Evolutionary conservation across 1,139 yeast genomes (phyloP), one percentile per base, ranked within the genome.

Genomic region (Pichiaceae sp.): DNA sequence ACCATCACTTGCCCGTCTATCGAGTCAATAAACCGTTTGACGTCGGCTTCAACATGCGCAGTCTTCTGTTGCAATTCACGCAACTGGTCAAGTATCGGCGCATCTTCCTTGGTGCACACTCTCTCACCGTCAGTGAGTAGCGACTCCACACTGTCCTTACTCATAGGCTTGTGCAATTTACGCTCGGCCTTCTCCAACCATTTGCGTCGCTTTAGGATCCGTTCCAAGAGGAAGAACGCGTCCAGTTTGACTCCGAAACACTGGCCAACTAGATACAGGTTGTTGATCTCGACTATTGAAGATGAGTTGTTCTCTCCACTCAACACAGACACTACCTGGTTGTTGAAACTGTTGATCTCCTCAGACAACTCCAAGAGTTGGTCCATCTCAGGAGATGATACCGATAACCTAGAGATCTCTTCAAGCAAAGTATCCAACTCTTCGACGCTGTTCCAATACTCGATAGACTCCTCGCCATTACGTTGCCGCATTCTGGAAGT

Each of bases 331-430:
- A 23, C 37, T 4, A 75, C 75, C 11, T 72, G 68, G 32, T 63
- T 56, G 42, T 73, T 78, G 53, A 70, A 82, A 35, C 66, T 66
- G 36, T 65, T 67, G 33, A 82, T 68, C 45, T 76, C 82, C 27
- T 52, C 57, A 17, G 70, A 69, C 37, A 78, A 66, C 42, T 73
- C 80, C 9, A 68, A 44, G 7, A 82, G 57, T 46, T 72, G 78
- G n/a, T 72, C 78, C 40, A 76, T 65, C 50, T 81, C 91, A 1
- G 75, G 66, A 27, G 76, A 62, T 3, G 66, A 56, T 40, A 81
- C 73, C 18, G 72, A 68, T 36, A 79, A 51, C 0, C 54, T 48
- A 1, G 77, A 72, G 6, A 79, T 70, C 35, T 64, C 64, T 9
- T 62, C 64, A 6, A 79, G 53, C 18, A 82, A 49, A 3, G 36